Evolutionary conservation across 768 basidiomycete genomes (phyloP).

Genomic region (Macrolepiota fuliginosa): DNA sequence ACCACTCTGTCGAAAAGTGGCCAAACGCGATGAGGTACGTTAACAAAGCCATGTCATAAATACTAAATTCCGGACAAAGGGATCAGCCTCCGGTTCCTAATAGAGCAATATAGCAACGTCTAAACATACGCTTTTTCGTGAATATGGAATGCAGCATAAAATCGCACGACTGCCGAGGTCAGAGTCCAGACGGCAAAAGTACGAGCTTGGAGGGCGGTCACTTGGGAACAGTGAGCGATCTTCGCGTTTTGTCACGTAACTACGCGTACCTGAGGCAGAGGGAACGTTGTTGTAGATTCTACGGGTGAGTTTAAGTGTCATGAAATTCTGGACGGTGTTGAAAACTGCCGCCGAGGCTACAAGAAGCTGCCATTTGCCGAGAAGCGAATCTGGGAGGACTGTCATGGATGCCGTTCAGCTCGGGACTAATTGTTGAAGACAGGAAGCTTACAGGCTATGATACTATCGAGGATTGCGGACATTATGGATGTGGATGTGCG

Average conservation of each 20-base stretch:
- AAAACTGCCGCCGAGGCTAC: constrained; percentile 76
- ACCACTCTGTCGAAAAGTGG: constrained; percentile 84
- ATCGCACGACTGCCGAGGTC: constrained; percentile 77
- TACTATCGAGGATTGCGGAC: constrained; percentile 19
- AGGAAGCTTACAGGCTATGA: constrained; percentile 21
- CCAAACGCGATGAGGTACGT: constrained; percentile 89
- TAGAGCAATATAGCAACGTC: constrained; percentile 1
- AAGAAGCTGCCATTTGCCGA: constrained; percentile 88
- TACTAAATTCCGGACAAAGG: constrained; percentile 39
- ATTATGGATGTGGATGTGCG: constrained; percentile 1
- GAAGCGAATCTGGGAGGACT: constrained; percentile 64
- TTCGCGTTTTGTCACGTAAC: constrained; percentile 1
- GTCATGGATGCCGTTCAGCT: constrained; percentile 3
- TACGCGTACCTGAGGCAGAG: constrained; percentile 32
- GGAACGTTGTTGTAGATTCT: constrained; percentile 64
- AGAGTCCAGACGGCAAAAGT: constrained; percentile 93
- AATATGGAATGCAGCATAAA: constrained; percentile 90
- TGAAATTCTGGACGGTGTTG: constrained; percentile 84
- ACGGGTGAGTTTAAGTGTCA: constrained; percentile 73
- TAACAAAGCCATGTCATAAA: constrained; percentile 86
- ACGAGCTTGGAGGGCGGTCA: constrained; percentile 82
- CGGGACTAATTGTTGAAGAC: background rate
- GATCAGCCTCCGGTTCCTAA: background rate
- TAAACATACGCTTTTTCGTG: constrained; percentile 68
- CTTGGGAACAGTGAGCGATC: constrained; percentile 36